Base-by-base conservation (phyloP, 805 yeast species). In the Wickerhamomyces bovis region DNA sequence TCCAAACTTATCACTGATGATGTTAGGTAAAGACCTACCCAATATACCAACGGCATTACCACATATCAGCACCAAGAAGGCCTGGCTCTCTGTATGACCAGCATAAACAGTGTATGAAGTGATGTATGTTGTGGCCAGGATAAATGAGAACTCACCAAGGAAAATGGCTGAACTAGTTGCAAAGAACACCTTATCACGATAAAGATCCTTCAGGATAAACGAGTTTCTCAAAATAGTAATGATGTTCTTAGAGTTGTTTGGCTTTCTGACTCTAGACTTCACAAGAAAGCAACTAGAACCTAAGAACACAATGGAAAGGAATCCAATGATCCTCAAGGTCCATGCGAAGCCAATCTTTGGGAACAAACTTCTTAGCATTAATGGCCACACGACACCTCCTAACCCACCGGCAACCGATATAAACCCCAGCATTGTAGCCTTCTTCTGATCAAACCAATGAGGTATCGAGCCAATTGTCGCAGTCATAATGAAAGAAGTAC, bases 321-420 rank as follows among this genome's bases (percentile, higher is more conserved):
- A 59, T 0, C 70, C 73, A 42, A 81, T 59, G 6, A 74, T 67
- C 33, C 87, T 63, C 47, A 80, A 72, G 1, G 85, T 72, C 85
- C 86, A 81, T 2, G 67, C 72, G 57, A 70, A 83, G 2, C 88
- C 86, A n/a, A 76, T 61, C 13, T 60, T 57, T 2, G 65, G 58
- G 50, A 76, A 75, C 43, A 78, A 58, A 12, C 68, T 57, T 47
- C 74, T 65, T 48, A 81, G 61, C 60, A 78, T 63, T 35, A 81
- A 61, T 1, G 89, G 86, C 57, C 78, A 76, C 6, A 80, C 56
- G 11, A 81, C 69, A 4, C 89, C 89, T 2, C 88, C 89, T 7
- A 80, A 62, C 4, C 85, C 77, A 1, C 86, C 86, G 3, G 88
- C 89, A 10, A 79, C 64, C 46, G 83, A 77, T 4, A 83, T 82